phyloP scores from a whole-genome alignment of 495 filamentous ascomycete species.

The Astrocystis sublimbata region DNA sequence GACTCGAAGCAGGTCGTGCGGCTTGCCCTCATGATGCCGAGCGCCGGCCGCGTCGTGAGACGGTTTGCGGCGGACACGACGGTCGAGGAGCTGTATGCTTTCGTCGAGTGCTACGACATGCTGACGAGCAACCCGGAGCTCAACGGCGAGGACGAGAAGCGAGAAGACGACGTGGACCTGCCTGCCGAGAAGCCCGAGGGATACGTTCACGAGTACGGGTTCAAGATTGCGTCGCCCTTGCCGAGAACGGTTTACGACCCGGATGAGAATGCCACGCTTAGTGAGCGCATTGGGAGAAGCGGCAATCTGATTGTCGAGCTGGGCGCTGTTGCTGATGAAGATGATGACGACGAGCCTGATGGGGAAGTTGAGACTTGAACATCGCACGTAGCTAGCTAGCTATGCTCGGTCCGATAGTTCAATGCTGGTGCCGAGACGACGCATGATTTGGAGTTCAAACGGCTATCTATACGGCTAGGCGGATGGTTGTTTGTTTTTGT shows the following conservation, averaged over 20 bases:
- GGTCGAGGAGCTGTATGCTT: conserved; percentile 91
- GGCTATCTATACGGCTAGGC: not conserved
- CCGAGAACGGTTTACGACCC: conserved; percentile 77
- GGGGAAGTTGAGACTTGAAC: no score
- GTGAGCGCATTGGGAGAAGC: conserved; percentile 73
- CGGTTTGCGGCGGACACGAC: conserved; percentile 63
- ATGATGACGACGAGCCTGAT: conserved; percentile 27
- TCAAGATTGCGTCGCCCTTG: conserved; percentile 79
- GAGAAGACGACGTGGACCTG: conserved; percentile 28
- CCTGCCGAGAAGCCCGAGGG: conserved; percentile 55
- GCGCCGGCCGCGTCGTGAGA: conserved; percentile 65
- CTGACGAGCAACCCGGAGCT: conserved; percentile 34
- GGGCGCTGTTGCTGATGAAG: conserved; percentile 32
- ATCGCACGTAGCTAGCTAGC: no score
- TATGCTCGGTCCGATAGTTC: no score
- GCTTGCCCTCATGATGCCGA: conserved; percentile 76
- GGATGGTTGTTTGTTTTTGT: not conserved
- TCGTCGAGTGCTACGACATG: conserved; percentile 87
- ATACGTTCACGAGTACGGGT: conserved; percentile 77
- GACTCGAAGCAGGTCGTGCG: conserved; percentile 68
- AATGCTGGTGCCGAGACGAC: no score
- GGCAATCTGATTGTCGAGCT: conserved; percentile 86
- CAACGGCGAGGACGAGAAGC: conserved; percentile 35
- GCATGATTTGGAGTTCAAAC: not conserved
- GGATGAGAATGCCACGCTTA: conserved; percentile 61